Conservation (phyloP, 495 filamentous ascomycete genomes). For the Lentithecium fluviatile region DNA sequence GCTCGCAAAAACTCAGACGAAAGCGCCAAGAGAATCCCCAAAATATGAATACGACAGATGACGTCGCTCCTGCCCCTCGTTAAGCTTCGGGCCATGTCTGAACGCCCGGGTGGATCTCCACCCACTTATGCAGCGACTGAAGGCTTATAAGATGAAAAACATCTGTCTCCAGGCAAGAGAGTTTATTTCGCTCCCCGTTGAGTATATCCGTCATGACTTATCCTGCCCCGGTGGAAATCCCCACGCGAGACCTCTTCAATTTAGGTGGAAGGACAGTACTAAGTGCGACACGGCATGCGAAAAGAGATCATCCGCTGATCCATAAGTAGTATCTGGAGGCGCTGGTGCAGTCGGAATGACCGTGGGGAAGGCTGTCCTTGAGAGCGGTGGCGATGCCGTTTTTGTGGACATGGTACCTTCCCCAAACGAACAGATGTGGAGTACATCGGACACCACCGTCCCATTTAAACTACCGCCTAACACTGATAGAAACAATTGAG, state of each 20-base stretch:
- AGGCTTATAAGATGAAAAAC: too few relatives aligned
- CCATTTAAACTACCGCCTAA: background rate
- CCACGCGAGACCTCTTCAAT: slow-evolving; percentile 1
- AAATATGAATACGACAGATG: too few relatives aligned
- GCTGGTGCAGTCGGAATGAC: slow-evolving; percentile 3
- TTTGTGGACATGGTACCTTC: background rate
- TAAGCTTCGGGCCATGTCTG: too few relatives aligned
- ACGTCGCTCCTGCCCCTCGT: too few relatives aligned
- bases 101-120: too few relatives aligned
- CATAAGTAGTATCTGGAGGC: background rate
- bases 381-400: slow-evolving; percentile 8
- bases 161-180: too few relatives aligned
- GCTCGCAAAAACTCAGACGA: too few relatives aligned
- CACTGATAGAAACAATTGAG: background rate
- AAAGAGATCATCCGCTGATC: too few relatives aligned
- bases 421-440: background rate
- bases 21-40: too few relatives aligned
- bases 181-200: too few relatives aligned
- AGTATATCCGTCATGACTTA: slow-evolving; percentile 4
- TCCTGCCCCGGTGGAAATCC: background rate
- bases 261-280: background rate
- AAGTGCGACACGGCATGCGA: background rate
- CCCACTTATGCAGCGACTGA: too few relatives aligned
- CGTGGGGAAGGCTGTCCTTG: background rate
- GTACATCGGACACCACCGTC: too few relatives aligned